Conservation (phyloP, 106 monocot genomes). For the Phalaenopsis aphrodite region DNA sequence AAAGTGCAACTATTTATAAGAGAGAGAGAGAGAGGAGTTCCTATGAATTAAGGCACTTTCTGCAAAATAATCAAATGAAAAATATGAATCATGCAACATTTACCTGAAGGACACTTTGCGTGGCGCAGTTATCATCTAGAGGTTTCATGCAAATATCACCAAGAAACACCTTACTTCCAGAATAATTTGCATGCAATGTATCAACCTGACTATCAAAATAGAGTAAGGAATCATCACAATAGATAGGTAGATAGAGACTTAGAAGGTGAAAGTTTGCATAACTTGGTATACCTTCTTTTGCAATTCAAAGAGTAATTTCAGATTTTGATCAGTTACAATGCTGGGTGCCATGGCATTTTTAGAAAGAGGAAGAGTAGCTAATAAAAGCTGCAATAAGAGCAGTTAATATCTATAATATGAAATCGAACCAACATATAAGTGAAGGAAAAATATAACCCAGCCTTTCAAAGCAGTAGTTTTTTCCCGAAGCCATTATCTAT, state of each 20-base stretch:
- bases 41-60: background rate
- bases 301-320: constrained; percentile 79
- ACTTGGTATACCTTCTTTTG: constrained; percentile 71
- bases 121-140: constrained; percentile 74
- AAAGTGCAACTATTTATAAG: background rate
- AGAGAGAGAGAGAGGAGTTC: background rate
- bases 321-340: constrained; percentile 70
- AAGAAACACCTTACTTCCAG: constrained; percentile 62
- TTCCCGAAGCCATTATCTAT: background rate
- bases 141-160: constrained; percentile 87
- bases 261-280: background rate
- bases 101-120: constrained; percentile 95
- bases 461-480: background rate
- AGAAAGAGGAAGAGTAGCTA: constrained; percentile 48
- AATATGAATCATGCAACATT: constrained; percentile 6
- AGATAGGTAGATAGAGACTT: background rate
- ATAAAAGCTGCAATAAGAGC: constrained; percentile 53
- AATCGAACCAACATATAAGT: background rate
- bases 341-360: constrained; percentile 31
- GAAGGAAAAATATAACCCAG: background rate
- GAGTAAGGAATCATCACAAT: constrained; percentile 6
- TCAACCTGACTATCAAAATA: constrained; percentile 55
- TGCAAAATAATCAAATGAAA: background rate
- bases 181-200: constrained; percentile 73
- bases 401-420: background rate